Conservation (phyloP, 2,329 filamentous ascomycete species). For the Pestalotiopsis sp. region DNA sequence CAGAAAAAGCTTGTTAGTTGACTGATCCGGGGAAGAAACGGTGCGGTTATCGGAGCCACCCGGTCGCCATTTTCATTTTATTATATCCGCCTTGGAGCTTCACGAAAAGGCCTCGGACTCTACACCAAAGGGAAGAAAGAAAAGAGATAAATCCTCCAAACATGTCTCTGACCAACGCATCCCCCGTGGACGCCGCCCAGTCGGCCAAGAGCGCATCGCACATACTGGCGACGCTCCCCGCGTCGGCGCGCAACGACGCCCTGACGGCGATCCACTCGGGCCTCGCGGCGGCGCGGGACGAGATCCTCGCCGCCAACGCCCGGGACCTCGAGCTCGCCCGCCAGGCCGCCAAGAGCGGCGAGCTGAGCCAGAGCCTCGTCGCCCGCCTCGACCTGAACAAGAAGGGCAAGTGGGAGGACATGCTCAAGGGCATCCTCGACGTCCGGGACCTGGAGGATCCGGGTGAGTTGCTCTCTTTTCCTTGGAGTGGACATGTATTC, state of each 20-base stretch:
- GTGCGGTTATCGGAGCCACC: slow-evolving; percentile 11
- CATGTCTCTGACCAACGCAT: slow-evolving; percentile 91
- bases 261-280: slow-evolving; percentile 80
- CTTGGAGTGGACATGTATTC: neutral
- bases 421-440: slow-evolving; percentile 92
- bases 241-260: slow-evolving; percentile 78
- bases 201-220: slow-evolving; percentile 82
- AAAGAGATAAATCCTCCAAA: neutral
- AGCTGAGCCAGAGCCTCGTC: slow-evolving; percentile 79
- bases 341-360: slow-evolving; percentile 72
- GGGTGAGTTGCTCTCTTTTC: slow-evolving; percentile 52
- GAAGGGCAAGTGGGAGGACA: slow-evolving; percentile 94
- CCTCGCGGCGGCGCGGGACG: slow-evolving; percentile 68
- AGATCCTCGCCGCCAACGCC: slow-evolving; percentile 85
- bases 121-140: neutral
- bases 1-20: neutral
- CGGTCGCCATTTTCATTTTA: neutral
- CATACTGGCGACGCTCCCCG: slow-evolving; percentile 77
- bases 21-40: neutral
- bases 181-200: slow-evolving; percentile 74
- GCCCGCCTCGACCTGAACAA: slow-evolving; percentile 86
- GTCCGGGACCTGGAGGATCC: slow-evolving; percentile 85
- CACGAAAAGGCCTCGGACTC: too few species aligned
- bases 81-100: too few species aligned
- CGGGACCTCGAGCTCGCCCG: slow-evolving; percentile 77